Evolutionary conservation across 1,284 basidiomycete species (phyloP).

Genomic region (Malassezia vespertilionis): DNA sequence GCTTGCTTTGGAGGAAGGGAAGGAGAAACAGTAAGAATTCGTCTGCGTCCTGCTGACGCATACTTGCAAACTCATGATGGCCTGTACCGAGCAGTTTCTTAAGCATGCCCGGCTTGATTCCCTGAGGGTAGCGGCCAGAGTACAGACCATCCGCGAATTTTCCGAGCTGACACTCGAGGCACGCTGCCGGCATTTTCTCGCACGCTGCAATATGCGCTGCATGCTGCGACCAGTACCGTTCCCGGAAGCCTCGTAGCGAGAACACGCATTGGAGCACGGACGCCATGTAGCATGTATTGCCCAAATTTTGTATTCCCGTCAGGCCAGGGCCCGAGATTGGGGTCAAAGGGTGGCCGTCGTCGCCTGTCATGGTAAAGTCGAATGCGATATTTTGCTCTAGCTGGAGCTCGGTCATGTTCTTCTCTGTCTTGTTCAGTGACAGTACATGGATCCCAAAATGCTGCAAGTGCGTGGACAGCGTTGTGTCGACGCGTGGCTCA

Average conservation of each 20-base stretch:
- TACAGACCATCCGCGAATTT: slow-evolving; percentile 86
- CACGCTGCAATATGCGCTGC: slow-evolving; percentile 59
- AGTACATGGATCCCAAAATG: slow-evolving; percentile 79
- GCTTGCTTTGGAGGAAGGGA: slow-evolving; percentile 56
- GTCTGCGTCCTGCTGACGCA: slow-evolving; percentile 93
- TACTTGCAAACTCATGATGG: slow-evolving; percentile 87
- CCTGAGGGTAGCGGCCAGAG: slow-evolving; percentile 80
- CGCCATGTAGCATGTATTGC: slow-evolving; percentile 97
- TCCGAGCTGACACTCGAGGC: slow-evolving; percentile 85
- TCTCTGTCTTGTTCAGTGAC: slow-evolving; percentile 81
- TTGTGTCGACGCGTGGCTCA: slow-evolving; percentile 71
- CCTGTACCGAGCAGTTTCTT: slow-evolving; percentile 82
- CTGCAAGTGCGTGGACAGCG: slow-evolving; percentile 63
- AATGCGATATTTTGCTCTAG: slow-evolving; percentile 91
- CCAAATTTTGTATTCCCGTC: slow-evolving; percentile 83
- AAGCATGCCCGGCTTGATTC: slow-evolving; percentile 71
- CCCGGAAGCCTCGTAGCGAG: slow-evolving; percentile 65
- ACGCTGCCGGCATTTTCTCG: slow-evolving; percentile 63
- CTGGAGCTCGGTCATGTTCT: slow-evolving; percentile 94
- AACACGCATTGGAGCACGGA: slow-evolving; percentile 83
- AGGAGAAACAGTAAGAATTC: slow-evolving; percentile 82
- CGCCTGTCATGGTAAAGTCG: slow-evolving; percentile 85
- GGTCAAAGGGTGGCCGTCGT: slow-evolving; percentile 74
- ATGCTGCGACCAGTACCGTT: slow-evolving; percentile 58
- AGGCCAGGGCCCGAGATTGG: slow-evolving; percentile 79